Percentiles rank a stretch among this genome's conserved stretches.
phyloP scores from a whole-genome alignment of 1,139 yeast genomes.

The Yamadazyma dendronema region DNA sequence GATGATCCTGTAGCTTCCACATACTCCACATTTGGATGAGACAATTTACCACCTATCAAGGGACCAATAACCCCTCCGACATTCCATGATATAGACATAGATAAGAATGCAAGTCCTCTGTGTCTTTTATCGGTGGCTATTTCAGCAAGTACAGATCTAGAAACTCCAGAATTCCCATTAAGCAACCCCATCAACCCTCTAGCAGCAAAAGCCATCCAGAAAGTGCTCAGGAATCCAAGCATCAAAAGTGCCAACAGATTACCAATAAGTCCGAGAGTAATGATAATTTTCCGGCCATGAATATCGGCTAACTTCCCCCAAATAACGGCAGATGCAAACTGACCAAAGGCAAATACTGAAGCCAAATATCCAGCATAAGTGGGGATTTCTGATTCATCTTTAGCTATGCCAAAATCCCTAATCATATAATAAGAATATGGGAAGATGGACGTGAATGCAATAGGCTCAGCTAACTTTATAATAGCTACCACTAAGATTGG shows the following conservation, averaged over 20 bases:
- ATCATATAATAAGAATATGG: slow-evolving; percentile 67
- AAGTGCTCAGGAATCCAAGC: slow-evolving; percentile 52
- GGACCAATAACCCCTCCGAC: slow-evolving; percentile 50
- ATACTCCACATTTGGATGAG: slow-evolving; percentile 20
- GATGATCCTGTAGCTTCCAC: neutral
- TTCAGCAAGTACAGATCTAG: slow-evolving; percentile 60
- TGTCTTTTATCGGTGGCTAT: slow-evolving; percentile 52
- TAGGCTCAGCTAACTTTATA: slow-evolving; percentile 56
- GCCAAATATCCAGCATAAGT: slow-evolving; percentile 58
- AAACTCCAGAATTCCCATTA: slow-evolving; percentile 60
- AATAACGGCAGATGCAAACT: slow-evolving; percentile 51
- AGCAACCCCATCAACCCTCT: slow-evolving; percentile 52
- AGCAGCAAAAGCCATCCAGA: slow-evolving; percentile 49
- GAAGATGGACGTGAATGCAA: slow-evolving; percentile 60
- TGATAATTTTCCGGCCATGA: slow-evolving; percentile 54
- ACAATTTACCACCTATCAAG: slow-evolving; percentile 48
- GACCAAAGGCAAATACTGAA: slow-evolving; percentile 52
- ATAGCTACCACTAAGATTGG: slow-evolving; percentile 45
- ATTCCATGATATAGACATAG: slow-evolving; percentile 57
- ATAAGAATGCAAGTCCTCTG: slow-evolving; percentile 57
- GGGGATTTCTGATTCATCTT: slow-evolving; percentile 49
- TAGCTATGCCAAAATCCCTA: slow-evolving; percentile 50
- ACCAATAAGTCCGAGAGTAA: slow-evolving; percentile 51
- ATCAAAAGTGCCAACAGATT: slow-evolving; percentile 45
- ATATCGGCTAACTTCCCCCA: slow-evolving; percentile 60